Evolutionary conservation across 805 yeast species (phyloP).

Genomic region (Yamadazyma phyllophila): DNA sequence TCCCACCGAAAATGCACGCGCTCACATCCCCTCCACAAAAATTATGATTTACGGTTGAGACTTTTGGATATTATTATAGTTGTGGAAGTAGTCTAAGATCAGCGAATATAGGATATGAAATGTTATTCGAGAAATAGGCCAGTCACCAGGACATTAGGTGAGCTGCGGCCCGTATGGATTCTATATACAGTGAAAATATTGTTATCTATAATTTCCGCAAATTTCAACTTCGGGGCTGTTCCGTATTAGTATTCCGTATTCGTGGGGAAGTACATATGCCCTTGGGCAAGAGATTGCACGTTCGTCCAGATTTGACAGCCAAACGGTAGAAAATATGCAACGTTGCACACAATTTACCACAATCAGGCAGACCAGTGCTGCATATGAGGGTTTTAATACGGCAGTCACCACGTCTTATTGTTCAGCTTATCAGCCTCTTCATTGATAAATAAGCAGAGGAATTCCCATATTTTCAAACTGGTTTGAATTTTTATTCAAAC

Average conservation of each 20-base stretch:
- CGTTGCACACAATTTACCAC: not conserved
- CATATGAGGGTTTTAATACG: not conserved
- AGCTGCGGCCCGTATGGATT: no score
- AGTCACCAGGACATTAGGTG: no score
- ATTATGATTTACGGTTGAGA: no score
- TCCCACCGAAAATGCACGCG: no score
- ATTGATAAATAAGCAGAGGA: not conserved
- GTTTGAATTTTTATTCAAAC: not conserved
- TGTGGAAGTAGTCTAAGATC: no score
- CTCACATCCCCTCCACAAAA: no score
- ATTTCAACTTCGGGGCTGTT: not conserved
- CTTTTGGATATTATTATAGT: no score
- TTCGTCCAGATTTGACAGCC: not conserved
- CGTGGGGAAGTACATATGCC: not conserved
- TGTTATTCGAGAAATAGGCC: no score
- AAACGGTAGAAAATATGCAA: not conserved
- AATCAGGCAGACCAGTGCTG: not conserved
- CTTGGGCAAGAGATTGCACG: no score
- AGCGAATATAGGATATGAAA: no score
- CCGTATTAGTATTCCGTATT: not conserved
- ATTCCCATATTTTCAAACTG: not conserved
- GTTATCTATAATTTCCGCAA: not conserved
- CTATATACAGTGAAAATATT: no score
- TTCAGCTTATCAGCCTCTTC: not conserved
- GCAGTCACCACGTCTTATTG: not conserved